A percentile compares a stretch with the other conserved stretches of the same genome.
These are phyloP conservation scores for Zopfia rhizophila DNA, from an alignment of 2,329 filamentous ascomycete genomes.

Conservation along the genomic window DNA sequence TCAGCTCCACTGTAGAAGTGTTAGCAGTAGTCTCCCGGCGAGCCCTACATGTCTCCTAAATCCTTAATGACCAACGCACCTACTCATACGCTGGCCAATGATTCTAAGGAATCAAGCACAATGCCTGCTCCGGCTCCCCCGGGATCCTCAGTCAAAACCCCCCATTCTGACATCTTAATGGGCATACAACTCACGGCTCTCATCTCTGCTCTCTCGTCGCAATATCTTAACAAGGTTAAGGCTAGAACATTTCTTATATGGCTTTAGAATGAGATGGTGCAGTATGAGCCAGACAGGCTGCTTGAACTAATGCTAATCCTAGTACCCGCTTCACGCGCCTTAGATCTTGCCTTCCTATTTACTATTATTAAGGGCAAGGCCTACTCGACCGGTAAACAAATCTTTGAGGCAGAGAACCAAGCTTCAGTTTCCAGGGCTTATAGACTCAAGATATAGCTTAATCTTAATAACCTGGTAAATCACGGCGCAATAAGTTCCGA, in stretches of 20 bases:
- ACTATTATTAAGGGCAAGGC: conserved; percentile 23
- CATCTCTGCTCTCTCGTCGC: conserved; percentile 19
- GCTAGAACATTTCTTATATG: conserved; percentile 8
- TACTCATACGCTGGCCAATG: conserved; percentile 3
- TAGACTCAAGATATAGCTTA: conserved; percentile 20
- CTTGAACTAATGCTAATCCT: conserved; percentile 16
- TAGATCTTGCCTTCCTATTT: conserved; percentile 22
- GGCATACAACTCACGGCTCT: conserved; percentile 18
- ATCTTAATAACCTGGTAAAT: conserved; percentile 16
- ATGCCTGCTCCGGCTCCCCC: conserved; percentile 36
- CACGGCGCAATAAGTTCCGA: conserved; percentile 9
- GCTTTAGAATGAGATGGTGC: conserved; percentile 20
- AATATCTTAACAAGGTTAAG: conserved; percentile 16
- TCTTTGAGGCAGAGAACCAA: conserved; percentile 30
- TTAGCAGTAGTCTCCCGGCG: conserved; percentile 2
- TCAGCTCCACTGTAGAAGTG: conserved; percentile 7
- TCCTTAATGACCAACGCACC: conserved; percentile 6
- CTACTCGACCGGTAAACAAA: conserved; percentile 24
- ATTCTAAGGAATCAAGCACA: conserved; percentile 3
- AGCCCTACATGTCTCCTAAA: conserved; percentile 8
- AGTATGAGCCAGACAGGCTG: conserved; percentile 8
- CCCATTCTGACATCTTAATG: conserved; percentile 15
- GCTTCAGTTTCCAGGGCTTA: conserved; percentile 24
- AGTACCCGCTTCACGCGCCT: conserved; percentile 15
- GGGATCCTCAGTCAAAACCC: conserved; percentile 15